phyloP scores from a whole-genome alignment of 2,329 filamentous ascomycete species.

The Penicillium sp. region DNA sequence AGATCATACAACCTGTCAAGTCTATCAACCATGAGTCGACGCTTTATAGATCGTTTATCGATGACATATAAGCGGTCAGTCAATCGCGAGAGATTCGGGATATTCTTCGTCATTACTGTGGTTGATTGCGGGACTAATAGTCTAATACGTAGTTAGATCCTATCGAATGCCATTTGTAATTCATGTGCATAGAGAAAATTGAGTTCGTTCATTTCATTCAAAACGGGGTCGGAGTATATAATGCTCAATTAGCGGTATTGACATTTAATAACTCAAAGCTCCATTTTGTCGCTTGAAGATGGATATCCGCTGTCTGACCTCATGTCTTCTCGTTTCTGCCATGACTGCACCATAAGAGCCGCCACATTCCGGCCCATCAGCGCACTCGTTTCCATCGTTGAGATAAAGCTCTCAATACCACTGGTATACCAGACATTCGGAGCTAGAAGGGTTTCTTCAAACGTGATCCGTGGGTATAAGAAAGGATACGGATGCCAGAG shows the following conservation, averaged over 20 bases:
- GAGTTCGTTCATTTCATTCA: slow-evolving; percentile 2
- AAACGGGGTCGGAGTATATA: not conserved
- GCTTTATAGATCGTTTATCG: too few species aligned
- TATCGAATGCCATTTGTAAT: too few species aligned
- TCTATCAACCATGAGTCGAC: too few species aligned
- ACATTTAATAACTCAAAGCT: slow-evolving; percentile 8
- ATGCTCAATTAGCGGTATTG: not conserved
- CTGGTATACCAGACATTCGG: slow-evolving; percentile 55
- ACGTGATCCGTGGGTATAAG: slow-evolving; percentile 77
- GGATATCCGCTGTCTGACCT: not conserved
- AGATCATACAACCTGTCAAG: too few species aligned
- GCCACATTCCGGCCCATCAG: slow-evolving; percentile 71
- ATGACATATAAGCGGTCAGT: too few species aligned
- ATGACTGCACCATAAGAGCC: slow-evolving; percentile 55
- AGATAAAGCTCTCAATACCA: slow-evolving; percentile 87
- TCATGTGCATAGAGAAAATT: slow-evolving; percentile 15
- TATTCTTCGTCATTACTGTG: too few species aligned
- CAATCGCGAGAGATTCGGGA: too few species aligned
- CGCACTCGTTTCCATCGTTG: slow-evolving; percentile 94
- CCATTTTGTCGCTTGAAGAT: slow-evolving; percentile 6
- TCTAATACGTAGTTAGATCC: too few species aligned
- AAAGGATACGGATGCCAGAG: slow-evolving; percentile 83
- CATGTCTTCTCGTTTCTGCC: slow-evolving; percentile 37
- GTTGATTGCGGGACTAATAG: too few species aligned
- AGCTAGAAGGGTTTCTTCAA: slow-evolving; percentile 72